Evolutionary conservation across 192 early-diverging fungal species (phyloP).

Genomic region (Dissophora globulifera): DNA sequence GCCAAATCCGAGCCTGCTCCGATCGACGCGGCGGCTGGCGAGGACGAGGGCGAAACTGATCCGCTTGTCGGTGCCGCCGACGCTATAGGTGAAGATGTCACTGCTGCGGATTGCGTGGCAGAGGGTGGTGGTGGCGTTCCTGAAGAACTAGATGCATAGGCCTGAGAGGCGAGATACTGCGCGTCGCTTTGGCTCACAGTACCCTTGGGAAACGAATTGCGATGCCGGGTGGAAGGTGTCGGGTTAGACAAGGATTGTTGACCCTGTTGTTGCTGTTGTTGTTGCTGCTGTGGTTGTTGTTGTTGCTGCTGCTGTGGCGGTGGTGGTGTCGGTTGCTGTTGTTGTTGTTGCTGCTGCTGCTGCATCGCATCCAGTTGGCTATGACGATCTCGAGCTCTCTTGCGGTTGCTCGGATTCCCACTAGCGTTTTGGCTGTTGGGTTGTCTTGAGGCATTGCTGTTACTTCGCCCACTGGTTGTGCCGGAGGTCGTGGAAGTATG

Average conservation of each 20-base stretch:
- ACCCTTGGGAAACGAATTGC: slow-evolving; percentile 9
- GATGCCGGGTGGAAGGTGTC: neutral
- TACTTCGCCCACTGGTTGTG: neutral
- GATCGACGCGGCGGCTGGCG: neutral
- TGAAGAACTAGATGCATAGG: slow-evolving; percentile 5
- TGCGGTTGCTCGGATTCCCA: neutral
- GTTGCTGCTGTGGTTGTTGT: slow-evolving; percentile 8
- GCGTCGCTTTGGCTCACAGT: slow-evolving; percentile 9
- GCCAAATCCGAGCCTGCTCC: neutral
- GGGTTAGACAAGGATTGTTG: neutral
- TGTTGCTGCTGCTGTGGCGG: neutral
- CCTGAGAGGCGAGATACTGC: neutral
- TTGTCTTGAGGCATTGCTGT: neutral
- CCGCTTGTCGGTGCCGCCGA: neutral
- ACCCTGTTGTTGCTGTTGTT: slow-evolving; percentile 4
- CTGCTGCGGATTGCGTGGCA: neutral
- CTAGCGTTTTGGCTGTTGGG: too few relatives aligned
- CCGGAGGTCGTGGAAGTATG: too few relatives aligned
- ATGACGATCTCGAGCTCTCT: slow-evolving; percentile 42
- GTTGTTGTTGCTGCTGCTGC: slow-evolving; percentile 12
- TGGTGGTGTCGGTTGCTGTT: neutral
- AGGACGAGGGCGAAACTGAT: neutral
- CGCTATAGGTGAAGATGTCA: neutral
- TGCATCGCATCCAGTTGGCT: slow-evolving; percentile 30
- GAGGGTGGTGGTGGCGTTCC: slow-evolving; percentile 11